Conservation (phyloP, 805 yeast genomes). For the Metschnikowia matae region DNA sequence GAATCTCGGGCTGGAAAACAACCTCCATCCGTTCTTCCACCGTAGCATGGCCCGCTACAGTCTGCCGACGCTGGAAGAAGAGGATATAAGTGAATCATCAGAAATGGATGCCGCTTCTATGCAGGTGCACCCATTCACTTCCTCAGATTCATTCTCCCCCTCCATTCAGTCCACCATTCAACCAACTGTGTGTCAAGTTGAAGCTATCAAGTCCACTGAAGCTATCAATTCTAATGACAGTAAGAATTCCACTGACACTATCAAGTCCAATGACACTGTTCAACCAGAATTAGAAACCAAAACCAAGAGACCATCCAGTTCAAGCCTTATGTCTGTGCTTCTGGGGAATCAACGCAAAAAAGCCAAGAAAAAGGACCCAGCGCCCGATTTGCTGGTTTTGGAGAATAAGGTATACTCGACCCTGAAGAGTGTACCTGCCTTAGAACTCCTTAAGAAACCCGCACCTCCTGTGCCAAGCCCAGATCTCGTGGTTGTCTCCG, state of each 20-base stretch:
- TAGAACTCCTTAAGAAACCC: conserved; percentile 10
- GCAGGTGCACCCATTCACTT: too few species aligned
- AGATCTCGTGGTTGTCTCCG: background rate
- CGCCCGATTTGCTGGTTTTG: conserved; percentile 3
- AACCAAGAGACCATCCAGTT: too few species aligned
- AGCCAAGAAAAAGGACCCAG: background rate
- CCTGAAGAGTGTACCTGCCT: conserved; percentile 10
- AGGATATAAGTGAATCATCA: too few species aligned
- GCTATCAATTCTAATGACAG: too few species aligned
- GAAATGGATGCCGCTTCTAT: too few species aligned
- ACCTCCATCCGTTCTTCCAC: background rate
- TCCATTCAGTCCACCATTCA: too few species aligned
- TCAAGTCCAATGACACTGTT: too few species aligned
- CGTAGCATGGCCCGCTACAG: background rate
- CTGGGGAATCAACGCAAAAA: conserved; percentile 15
- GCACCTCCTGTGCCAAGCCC: background rate
- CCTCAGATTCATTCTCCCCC: too few species aligned
- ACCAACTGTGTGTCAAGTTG: too few species aligned
- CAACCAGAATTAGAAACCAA: too few species aligned
- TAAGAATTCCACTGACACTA: too few species aligned
- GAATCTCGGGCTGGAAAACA: conserved; percentile 5
- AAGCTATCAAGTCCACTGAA: too few species aligned
- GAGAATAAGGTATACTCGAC: conserved; percentile 11
- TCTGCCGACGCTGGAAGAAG: background rate
- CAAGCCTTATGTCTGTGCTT: conserved; percentile 14